Evolutionary conservation across 495 filamentous ascomycete species (phyloP), one percentile per base, ranked within the genome.

Genomic region (Neurospora terricola): DNA sequence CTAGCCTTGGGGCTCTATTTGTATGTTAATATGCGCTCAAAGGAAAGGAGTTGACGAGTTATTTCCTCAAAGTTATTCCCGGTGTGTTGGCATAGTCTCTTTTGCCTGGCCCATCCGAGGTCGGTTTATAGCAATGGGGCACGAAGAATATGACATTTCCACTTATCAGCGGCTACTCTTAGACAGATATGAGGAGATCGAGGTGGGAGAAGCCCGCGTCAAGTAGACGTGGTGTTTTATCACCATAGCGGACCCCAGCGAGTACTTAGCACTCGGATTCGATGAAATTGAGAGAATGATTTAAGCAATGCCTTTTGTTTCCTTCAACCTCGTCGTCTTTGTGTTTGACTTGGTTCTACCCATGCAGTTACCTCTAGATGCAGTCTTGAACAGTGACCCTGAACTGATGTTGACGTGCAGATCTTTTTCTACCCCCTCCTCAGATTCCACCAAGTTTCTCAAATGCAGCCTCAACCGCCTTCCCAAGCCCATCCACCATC

Each of bases 401-500:
- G 4, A 59, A 6, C 21, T 14, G 23, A 27, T 34, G 30, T 21
- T 11, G 5, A 30, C 48, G 11, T 59, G 21, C 48, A 12, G 23
- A 3, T 45, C 16, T 21, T 70, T 21, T 70, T 18, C 18, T n/a
- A 11, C 21, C 18, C 21, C 2, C 5, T 30, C 23, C 34, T 21
- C 34, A 21, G n/a, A 10, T 70, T 12, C 5, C 34, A 74, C 14
- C 69, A 10, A 70, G 30, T n/a, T 38, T 45, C 34, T 21, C 27
- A 18, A 34, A 66, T 6, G 9, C 54, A 16, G 0, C 4, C 14
- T 34, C 54, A 66, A 66, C 54, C 54, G 54, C 27, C 27, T 66
- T 66, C 54, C 54, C 80, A 10, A 83, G 79, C 12, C 72, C 79
- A 42, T 84, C 76, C 21, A 86, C 85, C 70, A 91, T 89, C 34